Evolutionary conservation across 2,329 filamentous ascomycete species (phyloP), one percentile per base, ranked within the genome.

Genomic region (Ilyonectria destructans): DNA sequence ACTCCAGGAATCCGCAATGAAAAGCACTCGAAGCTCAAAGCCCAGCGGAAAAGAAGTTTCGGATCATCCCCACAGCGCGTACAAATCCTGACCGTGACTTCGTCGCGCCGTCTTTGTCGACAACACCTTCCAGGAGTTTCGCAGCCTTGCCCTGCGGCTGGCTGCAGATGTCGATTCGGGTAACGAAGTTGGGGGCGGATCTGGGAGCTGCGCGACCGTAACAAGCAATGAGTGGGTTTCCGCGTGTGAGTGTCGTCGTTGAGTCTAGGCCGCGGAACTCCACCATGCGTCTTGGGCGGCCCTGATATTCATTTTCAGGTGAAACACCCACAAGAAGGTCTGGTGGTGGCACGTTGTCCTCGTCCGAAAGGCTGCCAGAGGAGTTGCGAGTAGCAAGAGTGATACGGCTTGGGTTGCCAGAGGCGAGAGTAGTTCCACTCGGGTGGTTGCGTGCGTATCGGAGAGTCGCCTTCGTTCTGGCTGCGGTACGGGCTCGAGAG

Each of bases 1-100:
- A 29, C 35, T 35, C 54, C 54, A 55, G 15, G 26, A 29, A n/a
- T 46, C 37, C 46, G 13, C 26, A 56, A 60, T 31, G 15, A 40
- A n/a, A 31, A 43, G n/a, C 13, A 43, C 21, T 15, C 15, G 12
- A 12, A 17, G 7, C 48, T 37, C 15, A 55, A 56, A 57, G 15
- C 3, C 37, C 4, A 21, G 15, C 17, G 9, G 29, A 60, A 65
- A 56, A 2, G 9, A 31, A 17, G 37, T 19, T 49, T 65, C 23
- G 37, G 21, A 48, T 33, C 12, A 37, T 26, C n/a, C 49, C 17
- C 17, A 60, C 23, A 6, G 21, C 49, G 7, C 21, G 29, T 26
- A 6, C 13, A 9, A 40, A 6, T 10, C 6, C 1, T 23, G 45
- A 55, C 15, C 6, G 15, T 17, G 23, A 33, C n/a, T 52, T 37